Base-by-base conservation (phyloP, 2,329 filamentous ascomycete genomes). In the Colletotrichum brevisporum region DNA sequence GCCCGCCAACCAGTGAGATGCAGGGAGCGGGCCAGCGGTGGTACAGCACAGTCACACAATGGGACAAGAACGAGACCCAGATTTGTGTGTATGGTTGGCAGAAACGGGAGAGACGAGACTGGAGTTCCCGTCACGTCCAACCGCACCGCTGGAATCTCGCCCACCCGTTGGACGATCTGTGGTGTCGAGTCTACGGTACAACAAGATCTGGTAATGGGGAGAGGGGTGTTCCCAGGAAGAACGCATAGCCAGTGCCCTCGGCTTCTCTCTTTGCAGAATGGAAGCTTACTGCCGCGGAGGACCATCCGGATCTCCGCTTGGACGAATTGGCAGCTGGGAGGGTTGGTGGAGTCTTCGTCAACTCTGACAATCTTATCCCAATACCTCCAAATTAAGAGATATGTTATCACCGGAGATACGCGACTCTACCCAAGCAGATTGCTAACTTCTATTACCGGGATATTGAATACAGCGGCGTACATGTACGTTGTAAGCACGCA, bases 141-240 rank as follows among this genome's bases (percentile, higher is more conserved):
- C 27, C 10, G 18, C 60, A 52, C 51, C 16, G 24, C 54, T 60
- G 55, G 62, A 54, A 18, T 54, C 41, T 31, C 2, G 31, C 16
- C 10, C 50, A 60, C 39, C 26, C 10, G 50, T 55, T 66, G 50
- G 43, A 51, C 43, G 43, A 65, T 60, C 31, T 45, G 31, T 41
- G 43, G 4, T 31, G 55, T 55, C 43, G 62, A 69, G 48, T 69
- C 62, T 59, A 24, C 51, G 36, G 48, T 55, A 21, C 54, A 18
- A 55, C 62, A 10, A 59, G 43, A 69, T 66, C 54, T 55, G n/a
- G 36, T 16, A 43, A 18, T n/a, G 15, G 31, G 12, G 48, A 47
- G 24, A n/a, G 27, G 54, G 52, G 48, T 68, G 27, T 15, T 5
- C 6, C 31, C 10, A 45, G 18, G 45, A 10, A 8, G 18, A 9